These are phyloP conservation scores for Acanthamoeba healyi DNA, from an alignment of 208 protist genomes.

Conservation along the genomic window DNA sequence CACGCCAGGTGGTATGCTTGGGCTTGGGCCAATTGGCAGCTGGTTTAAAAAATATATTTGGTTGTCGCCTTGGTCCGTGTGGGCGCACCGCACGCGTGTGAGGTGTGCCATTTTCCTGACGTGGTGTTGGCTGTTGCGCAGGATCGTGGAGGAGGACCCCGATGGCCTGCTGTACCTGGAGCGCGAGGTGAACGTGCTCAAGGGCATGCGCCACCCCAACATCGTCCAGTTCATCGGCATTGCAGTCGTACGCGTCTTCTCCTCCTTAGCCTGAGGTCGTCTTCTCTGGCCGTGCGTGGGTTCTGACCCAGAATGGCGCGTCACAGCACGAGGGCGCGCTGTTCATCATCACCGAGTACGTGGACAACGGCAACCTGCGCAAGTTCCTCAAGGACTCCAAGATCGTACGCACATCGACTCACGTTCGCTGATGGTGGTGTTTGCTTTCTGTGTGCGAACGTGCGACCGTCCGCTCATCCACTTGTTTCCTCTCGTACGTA, in stretches of 20 bases:
- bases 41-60: too few species aligned
- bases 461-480: too few species aligned
- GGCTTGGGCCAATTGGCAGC: too few species aligned
- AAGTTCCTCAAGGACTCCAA: conserved; percentile 55
- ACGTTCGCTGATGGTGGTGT: too few species aligned
- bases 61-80: too few species aligned
- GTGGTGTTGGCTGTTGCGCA: not conserved
- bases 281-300: not conserved
- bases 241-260: conserved; percentile 41
- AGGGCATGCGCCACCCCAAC: conserved; percentile 77
- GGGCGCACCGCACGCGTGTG: not conserved
- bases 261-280: not conserved
- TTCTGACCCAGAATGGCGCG: not conserved
- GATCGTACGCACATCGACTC: not conserved
- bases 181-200: conserved; percentile 72
- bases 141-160: conserved; percentile 61
- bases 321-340: conserved; percentile 13
- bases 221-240: conserved; percentile 75
- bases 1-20: too few species aligned
- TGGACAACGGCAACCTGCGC: conserved; percentile 59
- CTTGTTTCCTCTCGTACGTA: not conserved
- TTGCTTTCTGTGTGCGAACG: too few species aligned
- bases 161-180: conserved; percentile 69
- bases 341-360: conserved; percentile 65
- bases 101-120: not conserved